Conservation (phyloP, 768 basidiomycete species). For the Lactarius psammicola region DNA sequence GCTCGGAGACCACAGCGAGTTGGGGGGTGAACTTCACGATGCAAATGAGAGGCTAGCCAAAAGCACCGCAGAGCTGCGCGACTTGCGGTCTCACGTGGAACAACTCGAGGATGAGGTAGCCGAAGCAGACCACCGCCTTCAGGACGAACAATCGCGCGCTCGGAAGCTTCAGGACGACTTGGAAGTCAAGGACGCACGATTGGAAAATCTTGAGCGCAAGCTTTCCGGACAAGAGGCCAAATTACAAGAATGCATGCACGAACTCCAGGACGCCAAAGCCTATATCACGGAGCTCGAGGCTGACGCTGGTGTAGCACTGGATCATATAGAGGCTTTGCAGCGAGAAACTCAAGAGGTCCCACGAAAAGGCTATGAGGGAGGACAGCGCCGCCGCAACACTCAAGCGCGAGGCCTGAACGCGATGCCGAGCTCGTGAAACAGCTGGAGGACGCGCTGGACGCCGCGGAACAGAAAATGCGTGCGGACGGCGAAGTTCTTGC, state of each 20-base stretch:
- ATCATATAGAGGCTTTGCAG: conserved; percentile 57
- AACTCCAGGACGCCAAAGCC: conserved; percentile 44
- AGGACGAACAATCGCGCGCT: conserved; percentile 48
- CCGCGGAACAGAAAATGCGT: conserved; percentile 67
- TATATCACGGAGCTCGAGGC: conserved; percentile 62
- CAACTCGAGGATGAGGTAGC: conserved; percentile 63
- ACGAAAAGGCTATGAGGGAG: conserved; percentile 46
- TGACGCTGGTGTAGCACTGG: conserved; percentile 50
- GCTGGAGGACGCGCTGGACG: conserved; percentile 74
- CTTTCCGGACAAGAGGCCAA: conserved; percentile 28
- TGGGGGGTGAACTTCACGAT: conserved; percentile 64
- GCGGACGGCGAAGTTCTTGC: conserved; percentile 56
- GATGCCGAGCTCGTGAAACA: conserved; percentile 58
- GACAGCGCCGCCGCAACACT: conserved; percentile 35
- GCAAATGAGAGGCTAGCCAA: conserved; percentile 60
- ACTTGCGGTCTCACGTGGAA: conserved; percentile 55
- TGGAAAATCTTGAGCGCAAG: conserved; percentile 30
- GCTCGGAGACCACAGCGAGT: conserved; percentile 62
- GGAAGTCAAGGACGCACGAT: conserved; percentile 35
- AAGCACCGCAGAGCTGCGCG: conserved; percentile 57
- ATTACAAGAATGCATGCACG: conserved; percentile 31
- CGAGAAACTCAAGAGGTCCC: conserved; percentile 48
- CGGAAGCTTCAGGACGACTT: conserved; percentile 43
- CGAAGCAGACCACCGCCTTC: conserved; percentile 49
- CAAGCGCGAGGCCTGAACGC: conserved; percentile 47